Evolutionary conservation across 768 basidiomycete species (phyloP), one percentile per base, ranked within the genome.

Genomic region (Cyathus striatus): DNA sequence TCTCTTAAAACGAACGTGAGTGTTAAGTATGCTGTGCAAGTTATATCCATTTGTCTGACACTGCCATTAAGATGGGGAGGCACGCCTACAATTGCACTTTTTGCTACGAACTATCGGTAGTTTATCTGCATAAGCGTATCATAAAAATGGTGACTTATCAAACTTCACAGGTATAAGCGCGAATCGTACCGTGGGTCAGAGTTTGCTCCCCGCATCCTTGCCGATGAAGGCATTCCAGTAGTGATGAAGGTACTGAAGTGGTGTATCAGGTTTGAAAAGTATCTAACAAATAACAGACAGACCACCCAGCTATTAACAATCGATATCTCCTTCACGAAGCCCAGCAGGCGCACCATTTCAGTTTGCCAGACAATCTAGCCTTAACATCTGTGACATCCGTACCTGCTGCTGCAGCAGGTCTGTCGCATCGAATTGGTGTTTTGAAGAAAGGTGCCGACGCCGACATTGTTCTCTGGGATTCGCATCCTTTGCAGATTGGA

Each of bases 391-490:
- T 94, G 7, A 94, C 81, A 1, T 78, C 78, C 21, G 79, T 73
- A 32, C 74, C 91, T 23, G 91, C 92, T 0, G 68, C 76, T 24
- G 69, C 79, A 4, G 75, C 87, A 40, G 93, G 92, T 17, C 70
- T 93, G 58, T 78, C 73, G 4, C 85, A 94, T 58, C 79, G 93
- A 21, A 70, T 96, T 48, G 93, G 93, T n/a, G 79, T 76, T 54
- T 61, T 96, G 33, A 73, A 75, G 53, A 58, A 75, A 66, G 86
- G 86, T 75, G 40, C 6, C 14, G 13, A 13, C 3, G 17, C 6
- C 85, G 87, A 93, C 62, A 48, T 92, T 25, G 83, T 91, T 23
- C 68, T 91, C 2, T 89, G 86, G 85, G 86, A 89, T 49, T 82
- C 79, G 27, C 90, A 93, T 61, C 92, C 92, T 0, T 69, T 95